phyloP scores from a whole-genome alignment of 768 basidiomycete species.

The Porphyrellus cyaneotinctus region DNA sequence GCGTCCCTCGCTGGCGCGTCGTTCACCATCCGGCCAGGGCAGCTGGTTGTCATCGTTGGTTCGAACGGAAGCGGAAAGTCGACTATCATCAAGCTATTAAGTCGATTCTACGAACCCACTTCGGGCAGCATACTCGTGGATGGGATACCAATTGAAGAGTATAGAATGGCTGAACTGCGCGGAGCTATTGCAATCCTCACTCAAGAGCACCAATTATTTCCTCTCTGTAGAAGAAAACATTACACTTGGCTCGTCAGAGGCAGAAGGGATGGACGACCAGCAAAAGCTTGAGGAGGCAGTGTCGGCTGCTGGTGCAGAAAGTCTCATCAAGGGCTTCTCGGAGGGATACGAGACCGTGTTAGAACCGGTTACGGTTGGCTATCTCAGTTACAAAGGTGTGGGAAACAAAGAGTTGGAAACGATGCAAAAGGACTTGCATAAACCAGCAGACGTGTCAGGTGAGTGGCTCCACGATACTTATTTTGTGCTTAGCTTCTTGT shows the following conservation, averaged over 20 bases:
- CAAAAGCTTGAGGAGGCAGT: constrained; percentile 19
- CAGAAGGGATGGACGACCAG: constrained; percentile 11
- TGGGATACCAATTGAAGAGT: constrained; percentile 32
- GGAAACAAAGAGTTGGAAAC: constrained; percentile 12
- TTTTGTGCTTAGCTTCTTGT: too few relatives aligned
- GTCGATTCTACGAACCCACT: constrained; percentile 30
- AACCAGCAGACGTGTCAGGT: constrained; percentile 25
- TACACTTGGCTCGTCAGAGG: constrained; percentile 28
- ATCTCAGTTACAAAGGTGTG: constrained; percentile 25
- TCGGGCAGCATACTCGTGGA: constrained; percentile 40
- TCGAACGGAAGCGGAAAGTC: constrained; percentile 34
- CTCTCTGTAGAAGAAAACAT: constrained; percentile 40
- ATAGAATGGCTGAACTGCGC: constrained; percentile 32
- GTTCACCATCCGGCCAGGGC: constrained; percentile 30
- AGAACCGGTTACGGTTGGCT: constrained; percentile 28
- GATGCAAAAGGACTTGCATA: constrained; percentile 19
- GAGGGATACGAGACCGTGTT: constrained; percentile 39
- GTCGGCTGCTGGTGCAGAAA: constrained; percentile 38
- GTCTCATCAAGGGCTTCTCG: constrained; percentile 36
- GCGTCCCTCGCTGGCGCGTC: constrained; percentile 25
- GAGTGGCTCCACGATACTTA: neutral
- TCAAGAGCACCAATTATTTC: constrained; percentile 38
- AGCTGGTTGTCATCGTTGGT: constrained; percentile 35
- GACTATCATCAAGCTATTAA: constrained; percentile 40
- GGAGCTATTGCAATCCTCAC: constrained; percentile 39